Evolutionary conservation across 2,329 filamentous ascomycete genomes (phyloP).

Genomic region (Cytospora mali): DNA sequence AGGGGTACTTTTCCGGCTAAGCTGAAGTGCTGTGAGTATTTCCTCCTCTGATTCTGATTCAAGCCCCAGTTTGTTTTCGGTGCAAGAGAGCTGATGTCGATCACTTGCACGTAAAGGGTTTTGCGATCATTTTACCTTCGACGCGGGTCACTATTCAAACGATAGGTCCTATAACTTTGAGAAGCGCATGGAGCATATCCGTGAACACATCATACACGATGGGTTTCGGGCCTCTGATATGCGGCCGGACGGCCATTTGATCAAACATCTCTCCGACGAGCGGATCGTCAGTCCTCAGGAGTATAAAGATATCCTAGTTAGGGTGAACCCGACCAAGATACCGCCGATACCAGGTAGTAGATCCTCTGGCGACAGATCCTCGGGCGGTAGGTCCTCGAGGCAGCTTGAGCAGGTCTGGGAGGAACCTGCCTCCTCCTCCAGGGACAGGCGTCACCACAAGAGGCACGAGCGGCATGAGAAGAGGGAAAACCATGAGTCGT

Average conservation of each 20-base stretch:
- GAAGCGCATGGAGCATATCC: constrained; percentile 54
- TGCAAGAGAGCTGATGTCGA: constrained; percentile 11
- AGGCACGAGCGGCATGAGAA: no score
- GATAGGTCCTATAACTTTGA: constrained; percentile 37
- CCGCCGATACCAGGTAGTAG: constrained; percentile 2
- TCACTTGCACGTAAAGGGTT: constrained; percentile 39
- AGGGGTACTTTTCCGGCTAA: constrained; percentile 37
- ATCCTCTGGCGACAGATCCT: no score
- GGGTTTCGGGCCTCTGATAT: constrained; percentile 31
- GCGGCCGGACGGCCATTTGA: constrained; percentile 45
- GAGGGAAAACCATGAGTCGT: not conserved
- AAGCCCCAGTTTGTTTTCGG: not conserved
- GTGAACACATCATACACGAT: constrained; percentile 43
- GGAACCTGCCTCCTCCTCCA: constrained; percentile 4
- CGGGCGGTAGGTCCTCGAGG: not conserved
- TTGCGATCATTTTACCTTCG: constrained; percentile 45
- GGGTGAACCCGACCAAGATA: not conserved
- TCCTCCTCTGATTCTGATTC: not conserved
- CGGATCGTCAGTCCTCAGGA: constrained; percentile 34
- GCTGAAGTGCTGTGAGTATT: constrained; percentile 19
- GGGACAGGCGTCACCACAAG: not conserved
- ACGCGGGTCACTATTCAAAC: constrained; percentile 19
- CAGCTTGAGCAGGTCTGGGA: constrained; percentile 8
- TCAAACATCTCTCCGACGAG: constrained; percentile 41
- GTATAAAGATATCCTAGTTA: not conserved